phyloP scores from a whole-genome alignment of 352 stramenopile genomes.

The Pythium guiyangense region DNA sequence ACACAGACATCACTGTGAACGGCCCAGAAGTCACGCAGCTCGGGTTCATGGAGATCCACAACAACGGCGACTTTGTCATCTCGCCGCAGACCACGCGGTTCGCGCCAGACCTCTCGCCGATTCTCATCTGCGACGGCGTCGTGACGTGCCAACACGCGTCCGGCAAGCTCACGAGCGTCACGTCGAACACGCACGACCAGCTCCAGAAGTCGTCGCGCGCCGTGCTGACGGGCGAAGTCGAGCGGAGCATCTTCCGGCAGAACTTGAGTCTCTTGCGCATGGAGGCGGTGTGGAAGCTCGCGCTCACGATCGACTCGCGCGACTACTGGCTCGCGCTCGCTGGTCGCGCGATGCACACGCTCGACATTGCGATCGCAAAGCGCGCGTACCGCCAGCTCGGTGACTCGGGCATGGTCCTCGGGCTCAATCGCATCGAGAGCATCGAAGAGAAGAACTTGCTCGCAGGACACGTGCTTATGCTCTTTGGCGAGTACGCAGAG shows the following conservation, averaged over 20 bases:
- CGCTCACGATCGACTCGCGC: conserved; percentile 56
- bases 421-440: conserved; percentile 83
- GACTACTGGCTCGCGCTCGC: conserved; percentile 88
- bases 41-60: conserved; percentile 80
- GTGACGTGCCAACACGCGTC: conserved; percentile 84
- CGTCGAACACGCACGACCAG: conserved; percentile 69
- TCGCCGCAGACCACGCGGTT: conserved; percentile 61
- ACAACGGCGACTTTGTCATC: conserved; percentile 75
- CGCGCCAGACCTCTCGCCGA: conserved; percentile 53
- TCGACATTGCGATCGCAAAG: conserved; percentile 86
- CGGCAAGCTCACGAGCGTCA: conserved; percentile 67
- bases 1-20: conserved; percentile 82
- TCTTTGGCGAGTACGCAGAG: conserved; percentile 90
- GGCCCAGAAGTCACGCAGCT: conserved; percentile 86
- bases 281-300: conserved; percentile 82
- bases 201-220: conserved; percentile 38
- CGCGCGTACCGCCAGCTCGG: conserved; percentile 86
- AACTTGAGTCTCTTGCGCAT: conserved; percentile 82
- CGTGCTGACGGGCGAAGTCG: conserved; percentile 25
- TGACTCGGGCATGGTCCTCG: conserved; percentile 93
- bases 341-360: conserved; percentile 82
- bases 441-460: conserved; percentile 94
- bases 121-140: conserved; percentile 81
- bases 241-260: conserved; percentile 80
- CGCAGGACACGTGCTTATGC: conserved; percentile 88